Evolutionary conservation across 176 grass and related monocot genomes (phyloP).

Genomic region (Rhynchospora breviuscula): DNA sequence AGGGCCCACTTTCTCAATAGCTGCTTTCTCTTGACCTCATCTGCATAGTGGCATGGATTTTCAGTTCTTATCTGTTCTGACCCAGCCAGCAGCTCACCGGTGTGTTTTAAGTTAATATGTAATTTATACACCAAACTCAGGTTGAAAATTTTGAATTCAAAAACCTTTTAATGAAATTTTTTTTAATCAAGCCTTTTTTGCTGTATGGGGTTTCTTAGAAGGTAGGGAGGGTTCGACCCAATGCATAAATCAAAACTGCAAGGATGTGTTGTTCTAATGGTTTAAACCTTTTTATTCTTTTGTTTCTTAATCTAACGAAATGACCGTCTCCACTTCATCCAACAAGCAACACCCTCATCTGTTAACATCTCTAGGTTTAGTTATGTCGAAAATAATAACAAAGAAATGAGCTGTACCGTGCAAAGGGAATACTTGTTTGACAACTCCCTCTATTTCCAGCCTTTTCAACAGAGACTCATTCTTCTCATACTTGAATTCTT

Average conservation of each 20-base stretch:
- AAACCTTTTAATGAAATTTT: no score
- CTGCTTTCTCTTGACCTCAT: conserved; percentile 86
- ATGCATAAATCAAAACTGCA: no score
- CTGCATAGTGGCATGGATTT: conserved; percentile 27
- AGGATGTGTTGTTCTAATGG: no score
- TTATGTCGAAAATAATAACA: conserved; percentile 1
- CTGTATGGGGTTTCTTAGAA: no score
- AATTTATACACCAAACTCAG: not conserved
- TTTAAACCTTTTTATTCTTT: no score
- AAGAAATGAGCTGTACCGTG: conserved; percentile 49
- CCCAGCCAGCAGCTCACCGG: not conserved
- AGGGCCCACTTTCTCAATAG: conserved; percentile 90
- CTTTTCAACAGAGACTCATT: conserved; percentile 60
- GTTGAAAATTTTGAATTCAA: not conserved
- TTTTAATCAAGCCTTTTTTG: no score
- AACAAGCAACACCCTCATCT: not conserved
- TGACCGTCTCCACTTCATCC: not conserved
- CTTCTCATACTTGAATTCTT: conserved; percentile 50
- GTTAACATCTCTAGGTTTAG: not conserved
- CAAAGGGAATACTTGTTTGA: conserved; percentile 85
- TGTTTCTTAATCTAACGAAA: not conserved
- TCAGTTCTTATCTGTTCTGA: conserved; percentile 7
- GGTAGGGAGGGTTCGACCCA: no score
- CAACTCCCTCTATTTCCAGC: conserved; percentile 81
- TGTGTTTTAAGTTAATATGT: not conserved